Percentiles rank a stretch among this genome's conserved stretches.
phyloP scores from a whole-genome alignment of 2,329 filamentous ascomycete genomes.

The Xylariales sp. region DNA sequence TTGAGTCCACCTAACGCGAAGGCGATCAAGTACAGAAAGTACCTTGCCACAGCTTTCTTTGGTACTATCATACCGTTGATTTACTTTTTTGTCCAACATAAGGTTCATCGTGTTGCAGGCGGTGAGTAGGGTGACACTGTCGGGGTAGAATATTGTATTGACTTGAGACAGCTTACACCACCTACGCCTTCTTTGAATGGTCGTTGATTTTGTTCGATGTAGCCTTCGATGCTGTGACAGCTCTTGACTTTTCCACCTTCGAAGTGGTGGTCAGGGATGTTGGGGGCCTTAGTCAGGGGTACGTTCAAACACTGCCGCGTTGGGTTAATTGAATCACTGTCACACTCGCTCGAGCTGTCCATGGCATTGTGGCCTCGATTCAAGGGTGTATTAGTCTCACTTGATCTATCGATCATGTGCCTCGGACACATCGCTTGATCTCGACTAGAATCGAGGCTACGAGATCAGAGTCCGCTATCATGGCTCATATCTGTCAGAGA shows the following conservation, averaged over 20 bases:
- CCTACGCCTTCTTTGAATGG: conserved; percentile 98
- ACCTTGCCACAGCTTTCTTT: conserved; percentile 79
- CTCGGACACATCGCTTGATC: too few species aligned
- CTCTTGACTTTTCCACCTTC: conserved; percentile 83
- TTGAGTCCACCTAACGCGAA: conserved; percentile 79
- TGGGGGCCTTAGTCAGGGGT: conserved; percentile 92
- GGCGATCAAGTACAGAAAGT: conserved; percentile 85
- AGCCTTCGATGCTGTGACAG: conserved; percentile 91
- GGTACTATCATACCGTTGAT: conserved; percentile 83
- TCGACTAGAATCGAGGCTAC: too few species aligned
- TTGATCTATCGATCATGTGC: too few species aligned
- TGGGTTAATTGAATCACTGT: conserved; percentile 46
- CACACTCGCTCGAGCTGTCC: conserved; percentile 24
- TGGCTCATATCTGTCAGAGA: too few species aligned
- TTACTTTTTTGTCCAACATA: conserved; percentile 98
- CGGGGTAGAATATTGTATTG: conserved; percentile 4
- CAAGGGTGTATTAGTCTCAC: too few species aligned
- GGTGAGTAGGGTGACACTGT: conserved; percentile 54
- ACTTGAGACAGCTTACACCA: conserved; percentile 76
- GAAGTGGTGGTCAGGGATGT: conserved; percentile 86
- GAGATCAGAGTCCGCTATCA: too few species aligned
- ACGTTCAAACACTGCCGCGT: conserved; percentile 92
- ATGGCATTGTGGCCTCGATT: background rate
- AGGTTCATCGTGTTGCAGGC: conserved; percentile 88
- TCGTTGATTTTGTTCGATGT: conserved; percentile 91